Base-by-base conservation (phyloP, 345 rosid genomes). In the Passiflora organensis region DNA sequence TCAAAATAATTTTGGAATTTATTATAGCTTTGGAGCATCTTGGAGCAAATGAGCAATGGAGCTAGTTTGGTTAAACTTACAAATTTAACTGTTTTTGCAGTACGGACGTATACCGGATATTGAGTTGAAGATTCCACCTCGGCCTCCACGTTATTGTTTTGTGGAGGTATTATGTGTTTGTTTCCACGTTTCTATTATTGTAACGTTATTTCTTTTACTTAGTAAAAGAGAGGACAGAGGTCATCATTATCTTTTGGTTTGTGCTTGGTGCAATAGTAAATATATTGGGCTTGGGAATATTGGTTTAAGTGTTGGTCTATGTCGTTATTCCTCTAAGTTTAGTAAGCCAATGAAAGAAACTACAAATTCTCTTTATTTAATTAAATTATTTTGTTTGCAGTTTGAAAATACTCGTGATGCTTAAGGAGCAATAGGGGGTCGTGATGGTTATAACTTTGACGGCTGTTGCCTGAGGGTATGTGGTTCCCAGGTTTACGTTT, bases 91-190 rank as follows among this genome's bases (percentile, higher is more conserved):
- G 3, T 28, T 28, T 8, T 14, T 75, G 60, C 60, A 89, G 97
- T 86, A 93, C 72, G 97, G 97, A 34, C 87, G 95, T 43, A 82
- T 91, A 59, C 69, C 84, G 66, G 96, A 87, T 70, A 86, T 91
- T 43, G 96, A 93, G 58, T 72, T 93, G 87, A 93, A 89, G 82
- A 77, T 89, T 66, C 97, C 96, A 1, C 96, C 89, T 49, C 91
- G 89, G 12, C 97, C 99, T 66, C 99, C 99, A 15, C 77, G 95
- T 62, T 93, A 89, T 71, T 86, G 86, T 71, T 93, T 93, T 75
- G 95, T 93, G n/a, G 99, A 93, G 96, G 99, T 93, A 83, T 28
- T 2, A 28, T 8, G n/a, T 18, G 2, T 11, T 28, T 28, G 8
- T 18, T 60, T 13, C 56, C 34, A 14, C 17, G 14, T 28, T n/a